Percentiles rank a stretch among this genome's conserved stretches.
Evolutionary conservation across 2,329 filamentous ascomycete genomes (phyloP).

Genomic region (Aspergillus fumigatiaffinis): DNA sequence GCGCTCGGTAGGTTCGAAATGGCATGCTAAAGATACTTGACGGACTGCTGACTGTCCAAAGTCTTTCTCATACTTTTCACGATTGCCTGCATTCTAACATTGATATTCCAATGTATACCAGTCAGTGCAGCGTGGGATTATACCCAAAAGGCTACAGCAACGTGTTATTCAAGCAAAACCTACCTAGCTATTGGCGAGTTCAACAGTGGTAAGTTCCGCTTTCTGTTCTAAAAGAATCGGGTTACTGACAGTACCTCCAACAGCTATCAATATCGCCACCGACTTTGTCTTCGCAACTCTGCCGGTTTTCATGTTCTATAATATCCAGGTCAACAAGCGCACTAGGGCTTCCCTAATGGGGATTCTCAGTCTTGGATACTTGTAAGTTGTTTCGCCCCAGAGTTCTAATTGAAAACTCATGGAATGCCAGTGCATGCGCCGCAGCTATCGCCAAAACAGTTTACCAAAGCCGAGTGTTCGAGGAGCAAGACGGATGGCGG

Average conservation of each 20-base stretch:
- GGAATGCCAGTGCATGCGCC: constrained; percentile 31
- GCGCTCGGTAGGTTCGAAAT: constrained; percentile 26
- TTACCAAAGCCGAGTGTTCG: constrained; percentile 19
- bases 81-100: constrained; percentile 42
- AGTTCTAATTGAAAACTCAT: neutral
- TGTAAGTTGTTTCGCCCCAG: constrained; percentile 24
- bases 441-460: constrained; percentile 41
- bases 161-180: constrained; percentile 41
- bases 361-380: constrained; percentile 43
- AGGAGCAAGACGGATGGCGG: constrained; percentile 32
- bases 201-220: constrained; percentile 30
- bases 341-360: constrained; percentile 39
- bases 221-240: neutral
- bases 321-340: constrained; percentile 17
- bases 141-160: constrained; percentile 31
- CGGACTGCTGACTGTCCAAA: constrained; percentile 24
- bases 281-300: constrained; percentile 43
- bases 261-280: constrained; percentile 43
- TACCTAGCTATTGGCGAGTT: constrained; percentile 36
- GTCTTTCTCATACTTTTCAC: constrained; percentile 14
- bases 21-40: neutral
- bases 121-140: constrained; percentile 45
- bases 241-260: constrained; percentile 5
- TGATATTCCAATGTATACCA: constrained; percentile 48
- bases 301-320: constrained; percentile 42